Base-by-base conservation (phyloP, 2,329 filamentous ascomycete genomes). In the Fusarium sp. region DNA sequence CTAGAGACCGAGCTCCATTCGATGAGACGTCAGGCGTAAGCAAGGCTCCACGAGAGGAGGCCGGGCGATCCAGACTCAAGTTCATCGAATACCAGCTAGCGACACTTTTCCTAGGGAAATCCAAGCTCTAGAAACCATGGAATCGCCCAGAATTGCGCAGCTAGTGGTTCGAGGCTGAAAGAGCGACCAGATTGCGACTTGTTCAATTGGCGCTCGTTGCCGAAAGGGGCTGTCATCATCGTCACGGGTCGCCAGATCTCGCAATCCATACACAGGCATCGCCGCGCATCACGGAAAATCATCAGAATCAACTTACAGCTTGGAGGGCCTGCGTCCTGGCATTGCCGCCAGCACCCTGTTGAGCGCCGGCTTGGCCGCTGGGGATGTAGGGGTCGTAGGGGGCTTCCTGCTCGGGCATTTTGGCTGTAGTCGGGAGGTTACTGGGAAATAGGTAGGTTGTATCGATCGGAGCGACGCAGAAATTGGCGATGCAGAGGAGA, bases 371-470 rank as follows among this genome's bases (percentile, higher is more conserved):
- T 84, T 88, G 87, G 84, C 91, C 91, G 82, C 90, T 90, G 81
- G 94, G 94, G 84, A 96, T 95, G 86, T 97, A 97, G 74, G 94
- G 94, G 85, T 97, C 94, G 85, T 97, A 97, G 77, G 94, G 94
- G 81, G 88, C 85, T 68, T 89, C 87, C 76, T 87, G 84, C 80
- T 85, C 85, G 77, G 88, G 84, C 88, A 90, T 90, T 79, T 75
- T 84, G 78, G 63, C 59, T 68, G 67, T 64, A 54, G 62, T 59
- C 68, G 65, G 27, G 58, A 63, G 30, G 20, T 17, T 45, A 38
- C 59, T 52, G 30, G 30, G 45, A 60, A 62, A 72, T 66, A 66
- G 69, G 72, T 63, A 66, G 54, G 63, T 50, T 59, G 59, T 73
- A 73, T 75, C 65, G 63, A 47, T 72, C 70, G 77, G 56, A 50